Percentiles rank a stretch among this genome's conserved stretches.
These are phyloP conservation scores for Chlamydomonas sp. DNA, from an alignment of 139 green algal genomes.

Conservation along the genomic window DNA sequence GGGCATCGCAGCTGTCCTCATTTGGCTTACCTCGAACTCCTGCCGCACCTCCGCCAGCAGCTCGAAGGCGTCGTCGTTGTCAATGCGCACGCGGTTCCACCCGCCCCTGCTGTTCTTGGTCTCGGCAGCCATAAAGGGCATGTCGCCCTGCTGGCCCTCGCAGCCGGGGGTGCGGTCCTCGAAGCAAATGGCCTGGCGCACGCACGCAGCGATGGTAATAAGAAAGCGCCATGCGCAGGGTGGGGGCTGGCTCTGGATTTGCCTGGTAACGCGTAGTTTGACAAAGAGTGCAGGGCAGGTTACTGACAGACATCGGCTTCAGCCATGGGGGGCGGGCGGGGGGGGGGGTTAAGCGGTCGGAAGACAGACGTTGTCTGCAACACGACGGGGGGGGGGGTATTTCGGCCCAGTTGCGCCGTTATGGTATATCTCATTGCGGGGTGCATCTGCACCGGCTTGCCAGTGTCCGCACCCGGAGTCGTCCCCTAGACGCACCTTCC, in stretches of 20 bases:
- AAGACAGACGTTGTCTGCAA: no score
- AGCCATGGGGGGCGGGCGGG: no score
- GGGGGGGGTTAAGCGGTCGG: no score
- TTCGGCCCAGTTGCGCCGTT: neutral
- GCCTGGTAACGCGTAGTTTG: no score
- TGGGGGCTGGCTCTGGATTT: no score
- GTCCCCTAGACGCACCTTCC: constrained; percentile 35
- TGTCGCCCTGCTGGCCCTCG: constrained; percentile 44
- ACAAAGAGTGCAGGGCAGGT: no score
- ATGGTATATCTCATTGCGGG: neutral
- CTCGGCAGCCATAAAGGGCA: constrained; percentile 49
- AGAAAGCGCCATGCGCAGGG: no score
- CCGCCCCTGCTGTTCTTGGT: constrained; percentile 41
- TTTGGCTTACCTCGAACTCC: constrained; percentile 58
- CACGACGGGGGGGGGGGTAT: neutral
- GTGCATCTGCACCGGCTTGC: neutral
- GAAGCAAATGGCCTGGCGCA: constrained; percentile 46
- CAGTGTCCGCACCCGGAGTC: neutral
- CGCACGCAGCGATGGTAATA: no score
- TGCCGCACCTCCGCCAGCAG: constrained; percentile 41
- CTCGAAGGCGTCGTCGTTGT: constrained; percentile 46
- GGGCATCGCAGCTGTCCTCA: no score
- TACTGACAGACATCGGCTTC: no score
- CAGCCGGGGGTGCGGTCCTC: neutral
- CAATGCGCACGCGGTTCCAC: constrained; percentile 37